These are phyloP conservation scores for Penicillium sp. DNA, from an alignment of 2,329 filamentous ascomycete genomes.

Conservation along the genomic window DNA sequence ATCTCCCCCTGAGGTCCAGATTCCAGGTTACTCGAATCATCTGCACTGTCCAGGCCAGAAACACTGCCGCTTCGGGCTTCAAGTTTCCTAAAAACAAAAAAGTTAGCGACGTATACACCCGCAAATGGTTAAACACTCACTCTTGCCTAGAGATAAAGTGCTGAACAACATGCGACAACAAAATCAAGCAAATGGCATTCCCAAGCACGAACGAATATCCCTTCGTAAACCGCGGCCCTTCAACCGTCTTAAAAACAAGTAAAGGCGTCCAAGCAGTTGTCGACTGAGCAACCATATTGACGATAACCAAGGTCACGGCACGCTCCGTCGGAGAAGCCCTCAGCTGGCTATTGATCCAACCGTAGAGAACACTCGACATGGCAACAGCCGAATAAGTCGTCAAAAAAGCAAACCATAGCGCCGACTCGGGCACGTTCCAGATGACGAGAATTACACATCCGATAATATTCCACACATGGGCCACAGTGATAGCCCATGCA, in stretches of 20 bases:
- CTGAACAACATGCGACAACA: conserved; percentile 22
- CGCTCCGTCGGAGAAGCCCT: conserved; percentile 41
- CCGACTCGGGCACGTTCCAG: conserved; percentile 53
- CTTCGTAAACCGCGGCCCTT: conserved; percentile 42
- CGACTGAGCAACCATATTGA: conserved; percentile 52
- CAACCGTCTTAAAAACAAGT: conserved; percentile 47
- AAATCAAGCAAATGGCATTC: conserved; percentile 37
- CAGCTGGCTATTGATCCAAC: conserved; percentile 52
- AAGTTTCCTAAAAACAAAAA: not conserved
- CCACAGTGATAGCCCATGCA: conserved; percentile 52
- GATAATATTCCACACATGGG: conserved; percentile 49
- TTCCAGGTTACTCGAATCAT: conserved; percentile 5
- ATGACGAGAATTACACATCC: conserved; percentile 51
- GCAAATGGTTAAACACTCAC: not conserved
- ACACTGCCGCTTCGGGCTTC: not conserved
- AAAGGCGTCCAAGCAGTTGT: conserved; percentile 55
- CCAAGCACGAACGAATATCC: conserved; percentile 42
- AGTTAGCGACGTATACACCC: not conserved
- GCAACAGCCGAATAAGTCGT: conserved; percentile 49
- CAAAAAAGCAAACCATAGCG: conserved; percentile 52
- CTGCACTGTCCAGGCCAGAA: conserved; percentile 3
- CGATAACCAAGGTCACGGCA: conserved; percentile 48
- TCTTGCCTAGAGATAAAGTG: conserved; percentile 17
- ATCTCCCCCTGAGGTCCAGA: not conserved
- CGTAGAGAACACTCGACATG: conserved; percentile 53